A percentile compares a stretch with the other conserved stretches of the same genome.
Conservation (phyloP, 179 eudicot species). For the Heliamphora pulchella region DNA sequence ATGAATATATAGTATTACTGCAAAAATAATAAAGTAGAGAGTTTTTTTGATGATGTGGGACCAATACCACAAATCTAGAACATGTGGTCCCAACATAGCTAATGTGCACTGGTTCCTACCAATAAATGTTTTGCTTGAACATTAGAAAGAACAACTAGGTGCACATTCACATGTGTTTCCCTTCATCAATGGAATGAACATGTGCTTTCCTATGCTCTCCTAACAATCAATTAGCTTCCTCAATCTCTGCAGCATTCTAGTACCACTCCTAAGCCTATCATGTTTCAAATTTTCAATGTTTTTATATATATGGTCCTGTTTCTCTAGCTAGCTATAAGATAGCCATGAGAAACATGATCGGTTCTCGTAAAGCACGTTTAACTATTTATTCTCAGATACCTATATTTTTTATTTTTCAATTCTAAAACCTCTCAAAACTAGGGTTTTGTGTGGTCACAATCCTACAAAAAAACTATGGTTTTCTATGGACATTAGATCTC, state of each 20-base stretch:
- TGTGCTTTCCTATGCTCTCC: constrained; percentile 22
- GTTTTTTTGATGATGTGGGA: constrained; percentile 13
- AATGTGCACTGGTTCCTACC: constrained; percentile 3
- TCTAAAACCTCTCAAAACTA: not conserved
- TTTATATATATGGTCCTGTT: not conserved
- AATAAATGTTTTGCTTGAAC: not conserved
- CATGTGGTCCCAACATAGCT: constrained; percentile 18
- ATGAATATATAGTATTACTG: too few species aligned
- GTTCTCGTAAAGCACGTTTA: too few species aligned
- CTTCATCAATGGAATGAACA: constrained; percentile 30
- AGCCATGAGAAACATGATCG: too few species aligned
- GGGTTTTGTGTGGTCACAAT: not conserved
- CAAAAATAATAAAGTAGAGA: not conserved
- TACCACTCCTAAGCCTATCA: constrained; percentile 6
- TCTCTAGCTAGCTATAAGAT: too few species aligned
- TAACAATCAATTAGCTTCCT: not conserved
- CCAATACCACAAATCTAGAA: constrained; percentile 16
- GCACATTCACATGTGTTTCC: constrained; percentile 33
- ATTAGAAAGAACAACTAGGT: constrained; percentile 18
- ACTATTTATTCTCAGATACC: too few species aligned
- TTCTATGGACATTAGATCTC: not conserved
- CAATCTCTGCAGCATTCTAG: constrained; percentile 1
- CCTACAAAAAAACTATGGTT: not conserved
- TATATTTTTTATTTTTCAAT: too few species aligned
- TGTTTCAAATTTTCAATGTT: constrained; percentile 8